Base-by-base conservation (phyloP, 352 stramenopile genomes). In the Pythium brassicae region DNA sequence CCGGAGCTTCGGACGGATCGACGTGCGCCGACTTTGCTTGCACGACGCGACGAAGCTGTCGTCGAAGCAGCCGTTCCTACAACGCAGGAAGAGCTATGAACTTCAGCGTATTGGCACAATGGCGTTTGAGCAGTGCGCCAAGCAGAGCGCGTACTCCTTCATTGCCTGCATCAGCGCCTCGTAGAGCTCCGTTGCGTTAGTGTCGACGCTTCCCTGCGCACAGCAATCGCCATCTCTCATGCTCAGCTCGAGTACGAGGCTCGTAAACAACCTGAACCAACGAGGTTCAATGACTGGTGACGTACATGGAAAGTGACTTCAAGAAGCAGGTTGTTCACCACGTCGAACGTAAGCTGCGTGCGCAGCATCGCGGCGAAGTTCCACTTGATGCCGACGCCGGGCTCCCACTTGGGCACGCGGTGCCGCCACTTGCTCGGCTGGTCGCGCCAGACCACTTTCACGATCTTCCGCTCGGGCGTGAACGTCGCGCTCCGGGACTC, bases 361-460 rank as follows among this genome's bases (percentile, higher is more conserved):
- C 81, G 76, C 22, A 82, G 59, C 3, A 63, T 43, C 29, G 69
- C 61, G 0, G 66, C 69, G 17, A 85, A 66, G 32, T 78, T 77
- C 71, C 65, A 86, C 46, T 72, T 55, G 29, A 62, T 9, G 55
- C 4, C 65, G 57, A 12, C 39, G 25, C 39, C 42, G 20, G 44
- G 50, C 0, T 66, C 50, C 53, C 57, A 44, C 34, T 17, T 55
- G 4, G 46, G 34, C 0, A 62, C 11, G 17, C 42, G 49, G 3
- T 57, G 40, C 9, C 50, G 45, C 22, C 29, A 44, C 26, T 52
- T 22, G n/a, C 68, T 72, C 53, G 98, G 93, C 42, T 83, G 63
- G 54, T 99, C 95, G 35, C 82, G 63, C 79, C 96, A 98, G 15
- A 91, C 77, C 27, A 98, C 82, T 44, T 87, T 89, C 34, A 96